These are phyloP conservation scores for Tylopilus felleus DNA, from an alignment of 768 basidiomycete species.

Conservation along the genomic window DNA sequence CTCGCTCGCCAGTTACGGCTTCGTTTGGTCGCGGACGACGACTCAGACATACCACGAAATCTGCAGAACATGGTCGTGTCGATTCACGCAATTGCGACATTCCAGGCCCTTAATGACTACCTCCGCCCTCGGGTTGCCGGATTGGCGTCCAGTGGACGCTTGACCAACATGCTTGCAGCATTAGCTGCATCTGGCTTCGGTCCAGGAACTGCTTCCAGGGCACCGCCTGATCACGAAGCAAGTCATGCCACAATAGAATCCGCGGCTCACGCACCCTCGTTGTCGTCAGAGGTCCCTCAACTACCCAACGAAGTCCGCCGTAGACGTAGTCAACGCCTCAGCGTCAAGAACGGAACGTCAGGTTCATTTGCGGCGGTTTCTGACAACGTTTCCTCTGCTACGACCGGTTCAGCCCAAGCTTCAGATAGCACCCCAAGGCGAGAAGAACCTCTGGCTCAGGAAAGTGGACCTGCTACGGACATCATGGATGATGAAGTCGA, in stretches of 20 bases:
- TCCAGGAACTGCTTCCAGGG: conserved; percentile 43
- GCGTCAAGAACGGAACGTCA: conserved; percentile 53
- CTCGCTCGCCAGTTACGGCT: conserved; percentile 92
- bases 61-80: conserved; percentile 92
- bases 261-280: conserved; percentile 28
- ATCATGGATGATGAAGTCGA: conserved; percentile 86
- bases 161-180: conserved; percentile 90
- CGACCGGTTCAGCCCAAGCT: conserved; percentile 27
- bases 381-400: conserved; percentile 11
- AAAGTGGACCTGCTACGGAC: conserved; percentile 65
- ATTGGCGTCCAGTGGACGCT: conserved; percentile 55
- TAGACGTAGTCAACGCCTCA: conserved; percentile 80
- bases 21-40: conserved; percentile 85
- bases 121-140: conserved; percentile 87
- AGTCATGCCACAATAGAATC: conserved; percentile 30
- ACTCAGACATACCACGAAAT: conserved; percentile 82
- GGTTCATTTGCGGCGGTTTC: conserved; percentile 13
- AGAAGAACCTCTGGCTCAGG: conserved; percentile 56
- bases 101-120: conserved; percentile 96
- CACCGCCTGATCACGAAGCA: conserved; percentile 33
- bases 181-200: conserved; percentile 74
- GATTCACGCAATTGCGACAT: conserved; percentile 97
- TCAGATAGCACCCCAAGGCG: conserved; percentile 25
- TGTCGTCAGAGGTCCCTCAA: conserved; percentile 34
- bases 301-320: conserved; percentile 47